These are phyloP conservation scores for Penicillium sp. DNA, from an alignment of 2,329 filamentous ascomycete species.

Conservation along the genomic window DNA sequence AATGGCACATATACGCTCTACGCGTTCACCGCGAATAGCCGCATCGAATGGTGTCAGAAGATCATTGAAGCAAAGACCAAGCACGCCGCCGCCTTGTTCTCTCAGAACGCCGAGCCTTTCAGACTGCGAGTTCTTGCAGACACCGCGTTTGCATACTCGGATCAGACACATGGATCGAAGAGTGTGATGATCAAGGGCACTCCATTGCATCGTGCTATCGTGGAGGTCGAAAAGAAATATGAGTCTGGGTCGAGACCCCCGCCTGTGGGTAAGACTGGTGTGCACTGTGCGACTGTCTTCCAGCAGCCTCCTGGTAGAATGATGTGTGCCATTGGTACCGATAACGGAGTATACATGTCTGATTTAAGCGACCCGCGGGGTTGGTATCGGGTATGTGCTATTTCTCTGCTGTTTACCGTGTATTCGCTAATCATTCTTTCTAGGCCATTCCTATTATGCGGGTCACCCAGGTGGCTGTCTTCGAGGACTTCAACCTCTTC, in stretches of 20 bases:
- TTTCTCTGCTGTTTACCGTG: not conserved
- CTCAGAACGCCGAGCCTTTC: conserved; percentile 96
- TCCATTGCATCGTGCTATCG: conserved; percentile 85
- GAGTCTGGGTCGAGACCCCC: conserved; percentile 64
- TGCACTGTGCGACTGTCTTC: conserved; percentile 94
- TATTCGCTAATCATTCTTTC: conserved; percentile 31
- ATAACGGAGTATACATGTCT: conserved; percentile 89
- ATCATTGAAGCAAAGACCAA: conserved; percentile 94
- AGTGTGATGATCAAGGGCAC: conserved; percentile 84
- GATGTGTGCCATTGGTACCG: conserved; percentile 92
- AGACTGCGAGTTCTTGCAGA: conserved; percentile 88
- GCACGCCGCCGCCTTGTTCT: conserved; percentile 83
- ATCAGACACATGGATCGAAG: conserved; percentile 58
- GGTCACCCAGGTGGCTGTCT: conserved; percentile 89
- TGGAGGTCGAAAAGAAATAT: conserved; percentile 77
- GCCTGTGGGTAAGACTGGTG: conserved; percentile 79
- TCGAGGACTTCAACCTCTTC: conserved; percentile 94
- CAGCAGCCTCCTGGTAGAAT: conserved; percentile 75
- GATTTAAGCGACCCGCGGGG: conserved; percentile 86
- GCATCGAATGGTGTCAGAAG: conserved; percentile 88
- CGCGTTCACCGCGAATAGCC: conserved; percentile 71
- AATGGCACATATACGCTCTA: conserved; percentile 86
- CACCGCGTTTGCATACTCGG: conserved; percentile 66
- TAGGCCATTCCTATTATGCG: conserved; percentile 74
- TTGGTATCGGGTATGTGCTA: conserved; percentile 76